Conservation (phyloP, 331 rosid species). For the Quercus lobata region DNA sequence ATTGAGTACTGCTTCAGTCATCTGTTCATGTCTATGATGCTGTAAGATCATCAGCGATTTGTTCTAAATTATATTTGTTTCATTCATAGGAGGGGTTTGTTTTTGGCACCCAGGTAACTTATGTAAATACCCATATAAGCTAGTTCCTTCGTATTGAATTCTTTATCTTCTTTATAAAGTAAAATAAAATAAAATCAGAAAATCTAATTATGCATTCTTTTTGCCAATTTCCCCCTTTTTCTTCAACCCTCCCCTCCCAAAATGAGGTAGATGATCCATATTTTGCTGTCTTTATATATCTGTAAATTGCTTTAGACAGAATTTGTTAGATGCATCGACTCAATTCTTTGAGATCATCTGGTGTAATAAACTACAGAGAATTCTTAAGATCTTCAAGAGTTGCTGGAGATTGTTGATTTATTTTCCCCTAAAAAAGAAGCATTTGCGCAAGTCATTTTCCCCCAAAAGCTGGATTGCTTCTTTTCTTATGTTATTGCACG, state of each 20-base stretch:
- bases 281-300: neutral
- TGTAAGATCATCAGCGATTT: slow-evolving; percentile 9
- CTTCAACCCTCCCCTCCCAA: no score
- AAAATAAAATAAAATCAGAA: no score
- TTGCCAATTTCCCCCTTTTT: neutral
- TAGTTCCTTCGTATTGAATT: neutral
- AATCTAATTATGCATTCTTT: neutral
- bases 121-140: slow-evolving; percentile 1
- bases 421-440: no score
- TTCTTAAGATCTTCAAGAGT: neutral
- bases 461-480: neutral
- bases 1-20: neutral
- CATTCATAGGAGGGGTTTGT: slow-evolving; percentile 16
- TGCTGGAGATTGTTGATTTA: neutral
- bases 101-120: slow-evolving; percentile 10
- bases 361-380: neutral
- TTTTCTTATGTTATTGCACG: neutral
- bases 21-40: neutral
- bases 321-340: neutral
- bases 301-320: neutral
- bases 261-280: neutral
- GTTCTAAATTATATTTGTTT: slow-evolving; percentile 10
- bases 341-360: neutral
- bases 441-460: neutral
- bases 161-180: no score